These are phyloP conservation scores for Escallonia herrerae DNA, from an alignment of 129 eudicot species.

Conservation along the genomic window DNA sequence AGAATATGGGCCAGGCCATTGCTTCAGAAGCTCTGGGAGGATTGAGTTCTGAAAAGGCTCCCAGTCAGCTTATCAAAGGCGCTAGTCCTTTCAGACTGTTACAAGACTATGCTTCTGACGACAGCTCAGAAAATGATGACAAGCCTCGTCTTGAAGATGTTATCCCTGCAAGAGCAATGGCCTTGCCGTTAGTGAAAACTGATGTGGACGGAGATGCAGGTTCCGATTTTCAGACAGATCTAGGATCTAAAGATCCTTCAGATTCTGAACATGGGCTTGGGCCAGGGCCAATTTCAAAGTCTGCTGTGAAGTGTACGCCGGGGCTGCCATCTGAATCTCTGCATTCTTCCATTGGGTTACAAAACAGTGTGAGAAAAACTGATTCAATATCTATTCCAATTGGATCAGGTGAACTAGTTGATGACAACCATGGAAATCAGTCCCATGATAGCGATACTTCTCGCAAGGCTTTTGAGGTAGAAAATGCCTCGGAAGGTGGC, in stretches of 20 bases:
- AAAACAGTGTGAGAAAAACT: slow-evolving; percentile 13
- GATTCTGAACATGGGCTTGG: slow-evolving; percentile 17
- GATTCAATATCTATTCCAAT: slow-evolving; percentile 9
- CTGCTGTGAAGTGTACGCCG: too few relatives aligned
- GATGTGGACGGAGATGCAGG: slow-evolving; percentile 4
- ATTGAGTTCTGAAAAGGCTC: slow-evolving; percentile 16
- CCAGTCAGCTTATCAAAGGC: slow-evolving; percentile 12
- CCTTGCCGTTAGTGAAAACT: slow-evolving; percentile 18
- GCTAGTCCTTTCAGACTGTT: slow-evolving; percentile 53
- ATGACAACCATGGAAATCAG: slow-evolving; percentile 12
- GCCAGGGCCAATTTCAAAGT: background rate
- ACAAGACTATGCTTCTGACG: slow-evolving; percentile 64
- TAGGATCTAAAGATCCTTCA: slow-evolving; percentile 11
- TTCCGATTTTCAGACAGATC: slow-evolving; percentile 2
- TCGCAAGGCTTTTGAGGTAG: slow-evolving; percentile 8
- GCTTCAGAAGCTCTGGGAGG: too few relatives aligned
- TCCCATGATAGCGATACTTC: slow-evolving; percentile 7
- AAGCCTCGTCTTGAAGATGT: slow-evolving; percentile 27
- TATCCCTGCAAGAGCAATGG: slow-evolving; percentile 25
- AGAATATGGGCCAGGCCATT: slow-evolving; percentile 26
- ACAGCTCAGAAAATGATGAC: slow-evolving; percentile 36
- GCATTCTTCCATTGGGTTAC: slow-evolving; percentile 19
- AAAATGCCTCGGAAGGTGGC: slow-evolving; percentile 9
- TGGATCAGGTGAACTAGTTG: slow-evolving; percentile 14
- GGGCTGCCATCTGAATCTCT: slow-evolving; percentile 4